Percentiles rank a stretch among this genome's conserved stretches.
phyloP scores from a whole-genome alignment of 139 green algal species.

The Chlamydomonas incerta region DNA sequence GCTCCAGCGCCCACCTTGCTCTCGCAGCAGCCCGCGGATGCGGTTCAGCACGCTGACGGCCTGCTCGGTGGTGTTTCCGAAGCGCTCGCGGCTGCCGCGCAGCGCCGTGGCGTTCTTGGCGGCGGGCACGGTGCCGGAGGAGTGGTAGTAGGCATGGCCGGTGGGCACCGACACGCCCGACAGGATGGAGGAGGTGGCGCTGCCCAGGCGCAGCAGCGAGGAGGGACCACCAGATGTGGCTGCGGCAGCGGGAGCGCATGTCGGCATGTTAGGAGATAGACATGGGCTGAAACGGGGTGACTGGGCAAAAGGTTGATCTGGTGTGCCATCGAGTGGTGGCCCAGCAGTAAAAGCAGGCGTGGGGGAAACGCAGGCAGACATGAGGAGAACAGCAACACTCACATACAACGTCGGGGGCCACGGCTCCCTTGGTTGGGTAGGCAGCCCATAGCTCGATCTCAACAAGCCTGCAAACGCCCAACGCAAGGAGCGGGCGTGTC shows the following conservation, averaged over 20 bases:
- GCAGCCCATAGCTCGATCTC: not conserved
- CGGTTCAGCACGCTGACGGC: not conserved
- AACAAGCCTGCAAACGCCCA: not conserved
- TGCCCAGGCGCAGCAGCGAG: not conserved
- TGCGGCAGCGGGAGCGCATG: too few species aligned
- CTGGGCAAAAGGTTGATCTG: too few species aligned
- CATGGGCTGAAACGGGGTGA: too few species aligned
- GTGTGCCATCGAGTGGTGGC: too few species aligned
- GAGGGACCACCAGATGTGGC: too few species aligned
- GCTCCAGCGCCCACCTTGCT: too few species aligned
- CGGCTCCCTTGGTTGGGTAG: not conserved
- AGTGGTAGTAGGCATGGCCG: not conserved
- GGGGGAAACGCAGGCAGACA: too few species aligned
- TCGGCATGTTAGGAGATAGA: too few species aligned
- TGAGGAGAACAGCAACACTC: too few species aligned
- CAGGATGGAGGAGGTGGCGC: not conserved
- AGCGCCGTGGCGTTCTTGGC: not conserved
- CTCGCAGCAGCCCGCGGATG: not conserved
- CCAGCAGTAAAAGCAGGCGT: too few species aligned
- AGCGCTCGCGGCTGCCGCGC: not conserved
- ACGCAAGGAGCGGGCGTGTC: too few species aligned
- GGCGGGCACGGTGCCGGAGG: not conserved
- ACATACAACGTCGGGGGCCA: not conserved
- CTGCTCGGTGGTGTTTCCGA: not conserved
- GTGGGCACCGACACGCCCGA: not conserved